A percentile compares a stretch with the other conserved stretches of the same genome.
Evolutionary conservation across 371 early-diverging fungal species (phyloP).

Genomic region (Syncephalastrum sp.): DNA sequence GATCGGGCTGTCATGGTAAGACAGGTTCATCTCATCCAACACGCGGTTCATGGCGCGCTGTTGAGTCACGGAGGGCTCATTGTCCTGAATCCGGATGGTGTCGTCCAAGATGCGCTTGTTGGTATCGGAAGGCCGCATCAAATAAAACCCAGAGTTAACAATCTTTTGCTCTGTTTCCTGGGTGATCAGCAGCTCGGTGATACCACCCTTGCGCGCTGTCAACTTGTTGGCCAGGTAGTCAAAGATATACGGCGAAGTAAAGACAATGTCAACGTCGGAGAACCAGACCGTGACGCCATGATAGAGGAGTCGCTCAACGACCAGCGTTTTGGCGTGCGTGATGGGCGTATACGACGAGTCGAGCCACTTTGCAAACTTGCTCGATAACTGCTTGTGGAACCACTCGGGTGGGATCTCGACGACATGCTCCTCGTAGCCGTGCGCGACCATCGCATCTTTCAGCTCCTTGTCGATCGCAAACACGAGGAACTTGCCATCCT

Average conservation of each 20-base stretch:
- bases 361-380: conserved; percentile 28
- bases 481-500: conserved; percentile 24
- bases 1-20: conserved; percentile 35
- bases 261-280: conserved; percentile 52
- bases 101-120: conserved; percentile 44
- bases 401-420: conserved; percentile 39
- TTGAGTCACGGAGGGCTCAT: conserved; percentile 45
- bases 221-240: conserved; percentile 39
- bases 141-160: conserved; percentile 46
- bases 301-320: conserved; percentile 41
- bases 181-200: conserved; percentile 39
- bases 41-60: conserved; percentile 50
- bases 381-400: conserved; percentile 31
- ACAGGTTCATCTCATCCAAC: conserved; percentile 37
- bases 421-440: conserved; percentile 31
- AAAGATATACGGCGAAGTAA: conserved; percentile 38
- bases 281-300: conserved; percentile 47
- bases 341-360: conserved; percentile 32
- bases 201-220: conserved; percentile 18
- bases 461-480: conserved; percentile 41
- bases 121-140: conserved; percentile 44
- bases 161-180: conserved; percentile 45
- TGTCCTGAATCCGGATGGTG: conserved; percentile 44
- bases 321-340: conserved; percentile 37
- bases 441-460: conserved; percentile 16